Conservation (phyloP, 148 eudicot species). For the Diospyros lotus region DNA sequence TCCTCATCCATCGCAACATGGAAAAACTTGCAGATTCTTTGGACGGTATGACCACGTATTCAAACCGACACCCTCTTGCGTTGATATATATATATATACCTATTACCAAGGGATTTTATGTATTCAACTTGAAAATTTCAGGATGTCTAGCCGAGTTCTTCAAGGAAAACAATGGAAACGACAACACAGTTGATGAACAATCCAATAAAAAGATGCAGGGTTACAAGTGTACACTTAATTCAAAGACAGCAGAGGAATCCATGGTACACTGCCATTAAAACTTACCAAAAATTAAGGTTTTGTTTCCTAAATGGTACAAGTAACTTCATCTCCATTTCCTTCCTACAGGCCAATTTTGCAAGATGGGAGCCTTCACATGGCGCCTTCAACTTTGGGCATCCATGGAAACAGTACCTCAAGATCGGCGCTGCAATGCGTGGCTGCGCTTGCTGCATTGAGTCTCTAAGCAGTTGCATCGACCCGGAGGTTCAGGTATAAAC, state of each 20-base stretch:
- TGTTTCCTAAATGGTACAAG: not conserved
- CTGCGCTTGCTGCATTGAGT: slow-evolving; percentile 68
- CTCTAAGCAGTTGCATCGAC: slow-evolving; percentile 50
- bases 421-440: slow-evolving; percentile 58
- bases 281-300: not conserved
- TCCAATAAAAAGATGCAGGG: slow-evolving; percentile 40
- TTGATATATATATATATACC: not conserved
- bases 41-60: slow-evolving; percentile 40
- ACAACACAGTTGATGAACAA: slow-evolving; percentile 21
- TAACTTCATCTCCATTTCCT: too few species aligned
- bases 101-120: not conserved
- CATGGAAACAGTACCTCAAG: slow-evolving; percentile 80
- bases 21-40: slow-evolving; percentile 69
- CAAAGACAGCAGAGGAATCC: slow-evolving; percentile 73
- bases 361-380: slow-evolving; percentile 95
- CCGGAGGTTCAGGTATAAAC: slow-evolving; percentile 48
- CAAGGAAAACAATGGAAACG: slow-evolving; percentile 25
- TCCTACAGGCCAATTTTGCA: slow-evolving; percentile 67
- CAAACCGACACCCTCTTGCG: not conserved
- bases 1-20: slow-evolving; percentile 46
- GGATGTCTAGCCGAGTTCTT: slow-evolving; percentile 66
- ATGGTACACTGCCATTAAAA: slow-evolving; percentile 37
- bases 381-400: slow-evolving; percentile 58
- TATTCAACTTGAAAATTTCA: slow-evolving; percentile 20
- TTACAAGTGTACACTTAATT: slow-evolving; percentile 69